phyloP scores from a whole-genome alignment of 139 green algal species.

The Ostreobium quekettii region DNA sequence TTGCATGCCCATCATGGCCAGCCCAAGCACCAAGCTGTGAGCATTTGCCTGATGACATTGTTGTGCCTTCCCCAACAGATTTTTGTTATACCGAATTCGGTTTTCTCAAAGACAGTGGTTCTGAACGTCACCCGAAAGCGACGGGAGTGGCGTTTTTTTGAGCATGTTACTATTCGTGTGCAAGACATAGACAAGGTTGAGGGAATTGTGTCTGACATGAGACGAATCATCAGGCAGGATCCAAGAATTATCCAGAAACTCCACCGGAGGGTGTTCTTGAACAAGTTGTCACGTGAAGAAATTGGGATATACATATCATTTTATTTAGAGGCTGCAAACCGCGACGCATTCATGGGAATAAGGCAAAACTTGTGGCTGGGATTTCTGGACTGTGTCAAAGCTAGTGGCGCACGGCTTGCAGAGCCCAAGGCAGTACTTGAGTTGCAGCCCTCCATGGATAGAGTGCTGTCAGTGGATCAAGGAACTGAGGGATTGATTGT shows the following conservation, averaged over 20 bases:
- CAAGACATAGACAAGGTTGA: slow-evolving; percentile 54
- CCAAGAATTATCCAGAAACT: slow-evolving; percentile 80
- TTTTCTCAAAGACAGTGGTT: slow-evolving; percentile 84
- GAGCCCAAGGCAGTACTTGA: slow-evolving; percentile 33
- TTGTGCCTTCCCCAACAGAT: too few species aligned
- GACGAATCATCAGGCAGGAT: slow-evolving; percentile 70
- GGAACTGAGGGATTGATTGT: too few species aligned
- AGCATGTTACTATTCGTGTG: slow-evolving; percentile 56
- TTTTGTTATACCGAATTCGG: slow-evolving; percentile 55
- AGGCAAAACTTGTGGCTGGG: slow-evolving; percentile 37
- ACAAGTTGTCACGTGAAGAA: slow-evolving; percentile 68
- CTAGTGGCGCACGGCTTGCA: slow-evolving; percentile 67
- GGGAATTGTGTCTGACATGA: slow-evolving; percentile 37
- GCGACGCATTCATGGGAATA: slow-evolving; percentile 58
- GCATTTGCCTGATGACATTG: too few species aligned
- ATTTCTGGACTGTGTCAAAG: slow-evolving; percentile 70
- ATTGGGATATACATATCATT: slow-evolving; percentile 64
- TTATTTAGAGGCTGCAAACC: slow-evolving; percentile 66
- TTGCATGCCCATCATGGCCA: slow-evolving; percentile 54
- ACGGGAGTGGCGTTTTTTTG: slow-evolving; percentile 80
- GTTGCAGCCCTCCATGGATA: too few species aligned
- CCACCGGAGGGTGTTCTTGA: slow-evolving; percentile 78
- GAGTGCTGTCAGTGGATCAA: too few species aligned
- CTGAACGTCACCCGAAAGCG: slow-evolving; percentile 83
- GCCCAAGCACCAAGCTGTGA: slow-evolving; percentile 55